Evolutionary conservation across 75 land plant species (phyloP).

Genomic region (Pinus tabuliformis): DNA sequence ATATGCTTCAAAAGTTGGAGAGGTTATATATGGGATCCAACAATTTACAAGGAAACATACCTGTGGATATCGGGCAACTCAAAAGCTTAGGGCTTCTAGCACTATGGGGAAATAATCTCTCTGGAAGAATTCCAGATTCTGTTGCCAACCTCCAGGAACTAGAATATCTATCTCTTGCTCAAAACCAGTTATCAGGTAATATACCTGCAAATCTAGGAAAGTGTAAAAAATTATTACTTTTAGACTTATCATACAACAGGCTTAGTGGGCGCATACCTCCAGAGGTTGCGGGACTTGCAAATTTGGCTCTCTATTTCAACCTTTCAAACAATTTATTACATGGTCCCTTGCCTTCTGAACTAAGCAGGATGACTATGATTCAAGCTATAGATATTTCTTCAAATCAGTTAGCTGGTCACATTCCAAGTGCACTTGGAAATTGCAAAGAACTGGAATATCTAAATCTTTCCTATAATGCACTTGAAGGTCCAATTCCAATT

Average conservation of each 20-base stretch:
- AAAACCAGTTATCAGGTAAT: background rate
- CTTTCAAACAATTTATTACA: too few relatives aligned
- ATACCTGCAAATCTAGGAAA: background rate
- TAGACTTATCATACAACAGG: background rate
- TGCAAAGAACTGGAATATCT: slow-evolving; percentile 17
- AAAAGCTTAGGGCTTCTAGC: background rate
- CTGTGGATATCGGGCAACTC: background rate
- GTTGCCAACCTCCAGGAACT: background rate
- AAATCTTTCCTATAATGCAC: slow-evolving; percentile 9
- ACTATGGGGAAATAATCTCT: background rate
- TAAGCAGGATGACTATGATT: slow-evolving; percentile 16
- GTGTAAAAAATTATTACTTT: background rate
- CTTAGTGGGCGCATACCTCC: background rate
- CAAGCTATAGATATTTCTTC: slow-evolving; percentile 21
- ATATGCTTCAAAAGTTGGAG: background rate
- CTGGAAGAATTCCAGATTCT: background rate
- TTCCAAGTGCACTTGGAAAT: slow-evolving; percentile 12
- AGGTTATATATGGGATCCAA: background rate
- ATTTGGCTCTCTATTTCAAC: too few relatives aligned
- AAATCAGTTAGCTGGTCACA: slow-evolving; percentile 15
- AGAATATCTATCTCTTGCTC: background rate
- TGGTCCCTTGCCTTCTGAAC: background rate
- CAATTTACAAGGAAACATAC: background rate
- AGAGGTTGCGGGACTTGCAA: too few relatives aligned
- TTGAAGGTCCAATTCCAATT: slow-evolving; percentile 16